Evolutionary conservation across 2,329 filamentous ascomycete genomes (phyloP).

Genomic region (Huntiella savannae): DNA sequence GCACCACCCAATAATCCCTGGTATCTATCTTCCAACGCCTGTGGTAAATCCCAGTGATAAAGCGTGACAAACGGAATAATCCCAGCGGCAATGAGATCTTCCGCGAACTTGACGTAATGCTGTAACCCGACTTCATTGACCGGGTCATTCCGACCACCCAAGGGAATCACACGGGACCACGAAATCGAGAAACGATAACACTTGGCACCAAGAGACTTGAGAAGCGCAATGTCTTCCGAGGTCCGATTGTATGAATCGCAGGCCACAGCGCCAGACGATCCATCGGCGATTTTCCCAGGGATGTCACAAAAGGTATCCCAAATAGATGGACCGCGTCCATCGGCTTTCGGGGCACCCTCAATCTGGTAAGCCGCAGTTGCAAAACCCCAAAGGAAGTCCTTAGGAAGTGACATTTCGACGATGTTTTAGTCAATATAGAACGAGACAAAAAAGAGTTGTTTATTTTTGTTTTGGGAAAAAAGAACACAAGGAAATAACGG

Average conservation of each 20-base stretch:
- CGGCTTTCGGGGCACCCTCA: conserved; percentile 54
- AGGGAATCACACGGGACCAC: conserved; percentile 68
- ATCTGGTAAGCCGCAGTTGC: conserved; percentile 73
- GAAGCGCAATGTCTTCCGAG: conserved; percentile 54
- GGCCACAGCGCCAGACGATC: conserved; percentile 53
- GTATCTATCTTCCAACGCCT: conserved; percentile 61
- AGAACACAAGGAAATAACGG: background rate
- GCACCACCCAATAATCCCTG: conserved; percentile 61
- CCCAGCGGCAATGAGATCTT: conserved; percentile 55
- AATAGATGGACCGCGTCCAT: conserved; percentile 65
- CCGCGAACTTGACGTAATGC: conserved; percentile 61
- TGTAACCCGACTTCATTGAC: conserved; percentile 61
- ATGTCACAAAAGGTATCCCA: conserved; percentile 79
- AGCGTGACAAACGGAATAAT: conserved; percentile 70
- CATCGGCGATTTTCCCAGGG: conserved; percentile 67
- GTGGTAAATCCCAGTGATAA: conserved; percentile 76
- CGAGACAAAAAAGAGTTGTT: background rate
- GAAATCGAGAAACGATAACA: conserved; percentile 73
- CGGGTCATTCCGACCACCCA: conserved; percentile 67
- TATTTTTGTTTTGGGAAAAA: background rate
- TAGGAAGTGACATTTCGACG: conserved; percentile 37
- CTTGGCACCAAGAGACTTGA: conserved; percentile 54
- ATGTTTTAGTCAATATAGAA: background rate
- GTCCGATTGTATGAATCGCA: conserved; percentile 78
- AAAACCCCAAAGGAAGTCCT: conserved; percentile 62